Conservation (phyloP, 805 yeast genomes). For the Saturnispora gosingensis region DNA sequence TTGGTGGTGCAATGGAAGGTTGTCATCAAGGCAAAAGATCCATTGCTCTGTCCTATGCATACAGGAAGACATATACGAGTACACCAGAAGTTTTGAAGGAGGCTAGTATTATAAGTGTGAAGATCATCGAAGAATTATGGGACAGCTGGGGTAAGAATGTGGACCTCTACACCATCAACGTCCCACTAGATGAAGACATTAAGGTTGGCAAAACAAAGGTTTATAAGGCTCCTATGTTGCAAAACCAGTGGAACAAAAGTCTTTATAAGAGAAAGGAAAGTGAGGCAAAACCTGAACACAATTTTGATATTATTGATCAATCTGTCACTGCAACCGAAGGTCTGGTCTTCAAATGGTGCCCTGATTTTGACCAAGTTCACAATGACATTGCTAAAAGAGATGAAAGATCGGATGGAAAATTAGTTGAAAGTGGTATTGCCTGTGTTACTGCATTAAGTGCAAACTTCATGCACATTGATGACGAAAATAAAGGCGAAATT, state of each 20-base stretch:
- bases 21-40: conserved; percentile 62
- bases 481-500: conserved; percentile 46
- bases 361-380: conserved; percentile 66
- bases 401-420: conserved; percentile 59
- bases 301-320: conserved; percentile 40
- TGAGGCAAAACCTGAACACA: neutral
- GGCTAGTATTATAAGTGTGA: conserved; percentile 63
- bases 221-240: conserved; percentile 67
- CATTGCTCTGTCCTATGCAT: conserved; percentile 84
- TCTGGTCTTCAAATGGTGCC: conserved; percentile 68
- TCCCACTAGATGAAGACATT: conserved; percentile 59
- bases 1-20: conserved; percentile 96
- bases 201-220: conserved; percentile 50
- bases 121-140: conserved; percentile 50
- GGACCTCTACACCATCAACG: conserved; percentile 75
- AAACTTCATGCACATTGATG: conserved; percentile 46
- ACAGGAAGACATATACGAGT: conserved; percentile 40
- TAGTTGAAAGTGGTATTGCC: conserved; percentile 52
- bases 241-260: conserved; percentile 60
- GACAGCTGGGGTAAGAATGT: conserved; percentile 46
- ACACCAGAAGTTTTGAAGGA: conserved; percentile 40
- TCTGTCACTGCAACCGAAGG: conserved; percentile 27
- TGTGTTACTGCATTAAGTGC: conserved; percentile 69
- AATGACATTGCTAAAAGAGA: conserved; percentile 35
- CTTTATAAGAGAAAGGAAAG: conserved; percentile 16